These are phyloP conservation scores for Hymenoscyphus scutula DNA, from an alignment of 2,329 filamentous ascomycete genomes.

Conservation along the genomic window DNA sequence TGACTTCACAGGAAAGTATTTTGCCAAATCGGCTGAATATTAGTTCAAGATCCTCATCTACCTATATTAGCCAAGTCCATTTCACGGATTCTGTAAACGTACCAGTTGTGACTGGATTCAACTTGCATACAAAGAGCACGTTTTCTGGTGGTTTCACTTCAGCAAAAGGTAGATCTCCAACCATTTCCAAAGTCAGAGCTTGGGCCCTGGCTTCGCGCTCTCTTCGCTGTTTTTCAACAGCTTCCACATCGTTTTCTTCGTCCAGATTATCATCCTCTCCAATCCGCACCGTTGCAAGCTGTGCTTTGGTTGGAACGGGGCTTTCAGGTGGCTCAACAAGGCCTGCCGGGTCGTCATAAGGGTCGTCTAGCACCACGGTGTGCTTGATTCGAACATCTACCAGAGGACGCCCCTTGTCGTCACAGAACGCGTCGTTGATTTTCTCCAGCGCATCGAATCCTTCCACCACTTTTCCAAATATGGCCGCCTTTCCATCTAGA, in stretches of 20 bases:
- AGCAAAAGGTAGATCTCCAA: slow-evolving; percentile 94
- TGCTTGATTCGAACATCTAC: slow-evolving; percentile 95
- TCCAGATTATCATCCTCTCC: slow-evolving; percentile 82
- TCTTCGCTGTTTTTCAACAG: slow-evolving; percentile 72
- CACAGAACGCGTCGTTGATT: slow-evolving; percentile 86
- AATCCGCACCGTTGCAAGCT: slow-evolving; percentile 88
- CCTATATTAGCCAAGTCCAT: slow-evolving; percentile 13
- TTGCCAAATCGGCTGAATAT: slow-evolving; percentile 97
- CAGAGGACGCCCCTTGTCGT: slow-evolving; percentile 80
- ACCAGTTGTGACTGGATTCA: slow-evolving; percentile 89
- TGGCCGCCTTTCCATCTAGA: slow-evolving; percentile 87
- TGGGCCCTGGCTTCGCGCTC: slow-evolving; percentile 92
- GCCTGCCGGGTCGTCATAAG: slow-evolving; percentile 77
- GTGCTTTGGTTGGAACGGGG: slow-evolving; percentile 76
- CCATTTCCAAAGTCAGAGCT: slow-evolving; percentile 93
- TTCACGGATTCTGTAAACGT: slow-evolving; percentile 16
- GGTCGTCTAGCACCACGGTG: slow-evolving; percentile 88
- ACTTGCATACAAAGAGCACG: slow-evolving; percentile 95
- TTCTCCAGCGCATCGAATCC: slow-evolving; percentile 93
- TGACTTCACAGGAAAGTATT: slow-evolving; percentile 93
- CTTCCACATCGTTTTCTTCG: slow-evolving; percentile 72
- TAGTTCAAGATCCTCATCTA: slow-evolving; percentile 86
- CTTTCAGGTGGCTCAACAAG: slow-evolving; percentile 75
- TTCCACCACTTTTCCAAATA: slow-evolving; percentile 94
- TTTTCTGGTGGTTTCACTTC: slow-evolving; percentile 98